Evolutionary conservation across 2,329 filamentous ascomycete species (phyloP), one percentile per base, ranked within the genome.

Genomic region (Aphanoascus verrucosus): DNA sequence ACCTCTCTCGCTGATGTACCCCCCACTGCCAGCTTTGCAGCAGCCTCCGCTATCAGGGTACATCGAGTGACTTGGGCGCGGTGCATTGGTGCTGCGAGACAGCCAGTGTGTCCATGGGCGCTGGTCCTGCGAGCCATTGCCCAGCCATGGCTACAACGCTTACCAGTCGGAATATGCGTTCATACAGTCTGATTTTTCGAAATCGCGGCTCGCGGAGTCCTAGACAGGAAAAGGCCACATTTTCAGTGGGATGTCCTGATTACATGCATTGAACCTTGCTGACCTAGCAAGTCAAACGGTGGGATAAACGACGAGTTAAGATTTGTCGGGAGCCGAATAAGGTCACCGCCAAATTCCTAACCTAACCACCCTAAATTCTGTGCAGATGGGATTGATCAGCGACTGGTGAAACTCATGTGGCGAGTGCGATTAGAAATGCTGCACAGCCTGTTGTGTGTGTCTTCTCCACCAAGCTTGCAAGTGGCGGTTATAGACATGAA

Each of bases 341-440:
- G 48, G 37, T 50, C 48, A 50, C 48, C 48, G 48, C 48, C 42
- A 50, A 8, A 50, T 50, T 28, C 6, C 46, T 14, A 9, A 40
- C 17, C 14, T 2, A 14, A 9, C 17, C 23, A 12, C 19, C n/a
- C 32, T 48, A 14, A 17, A 2, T 38, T 19, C 14, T 15, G 23
- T 28, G 23, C 23, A 28, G 23, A 28, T n/a, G n/a, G 17, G 44
- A 12, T 35, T 34, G 44, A 47, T 35, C n/a, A 47, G 44, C 44
- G 20, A 38, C 28, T 35, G 44, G n/a, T 35, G 31, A 35, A 34
- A 46, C 44, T 28, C 20, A n/a, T 34, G 44, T 35, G 28, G 31
- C 15, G 44, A 35, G n/a, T 3, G 23, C 23, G 23, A 28, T 28
- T 28, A 7, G 3, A 28, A 28, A 28, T n/a, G n/a, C n/a, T n/a